These are phyloP conservation scores for Penicillium nordicum DNA, from an alignment of 2,329 filamentous ascomycete species.

Conservation along the genomic window DNA sequence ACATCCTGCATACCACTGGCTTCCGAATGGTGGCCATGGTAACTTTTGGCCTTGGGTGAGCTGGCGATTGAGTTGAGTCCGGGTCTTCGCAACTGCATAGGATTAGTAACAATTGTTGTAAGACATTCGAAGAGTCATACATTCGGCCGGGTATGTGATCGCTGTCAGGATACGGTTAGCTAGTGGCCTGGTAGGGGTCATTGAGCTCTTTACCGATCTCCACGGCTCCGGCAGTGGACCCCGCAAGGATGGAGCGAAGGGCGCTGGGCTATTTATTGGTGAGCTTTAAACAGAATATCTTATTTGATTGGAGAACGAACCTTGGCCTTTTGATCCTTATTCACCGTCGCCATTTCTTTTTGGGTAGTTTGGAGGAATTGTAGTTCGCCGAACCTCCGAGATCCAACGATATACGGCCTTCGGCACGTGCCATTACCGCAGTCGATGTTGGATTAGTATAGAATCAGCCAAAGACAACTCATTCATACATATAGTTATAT, in stretches of 20 bases:
- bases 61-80: conserved; percentile 85
- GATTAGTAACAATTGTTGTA: conserved; percentile 8
- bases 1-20: conserved; percentile 96
- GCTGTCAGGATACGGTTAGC: conserved; percentile 46
- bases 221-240: conserved; percentile 87
- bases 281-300: conserved; percentile 11
- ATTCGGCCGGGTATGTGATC: conserved; percentile 93
- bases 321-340: conserved; percentile 39
- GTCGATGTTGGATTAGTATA: not conserved
- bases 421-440: conserved; percentile 19
- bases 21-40: conserved; percentile 89
- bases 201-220: conserved; percentile 69
- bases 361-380: conserved; percentile 4
- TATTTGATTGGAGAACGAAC: conserved; percentile 20
- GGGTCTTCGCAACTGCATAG: conserved; percentile 77
- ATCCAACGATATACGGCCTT: conserved; percentile 15
- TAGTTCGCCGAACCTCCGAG: conserved; percentile 17
- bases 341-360: conserved; percentile 34
- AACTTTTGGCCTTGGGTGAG: conserved; percentile 80
- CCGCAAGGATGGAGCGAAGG: conserved; percentile 84
- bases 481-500: not conserved
- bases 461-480: not conserved
- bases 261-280: conserved; percentile 64
- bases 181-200: conserved; percentile 15
- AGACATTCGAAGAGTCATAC: conserved; percentile 48